A percentile compares a stretch with the other conserved stretches of the same genome.
These are phyloP conservation scores for Malus sylvestris DNA, from an alignment of 306 rosid species.

Conservation along the genomic window DNA sequence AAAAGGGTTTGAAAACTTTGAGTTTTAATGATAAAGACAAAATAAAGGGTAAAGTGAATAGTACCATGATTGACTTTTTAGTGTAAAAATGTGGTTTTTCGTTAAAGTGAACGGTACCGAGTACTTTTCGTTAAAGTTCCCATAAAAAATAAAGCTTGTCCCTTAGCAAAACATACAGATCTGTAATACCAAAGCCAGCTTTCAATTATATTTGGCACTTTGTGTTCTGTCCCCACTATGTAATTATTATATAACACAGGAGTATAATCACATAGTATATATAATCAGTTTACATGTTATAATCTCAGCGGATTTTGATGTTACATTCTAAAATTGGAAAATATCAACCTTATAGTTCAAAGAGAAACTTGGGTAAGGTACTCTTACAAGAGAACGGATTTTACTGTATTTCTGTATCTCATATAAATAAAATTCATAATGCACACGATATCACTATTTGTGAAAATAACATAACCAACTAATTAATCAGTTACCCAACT, in stretches of 20 bases:
- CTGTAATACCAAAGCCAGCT: slow-evolving; percentile 15
- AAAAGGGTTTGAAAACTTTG: too few relatives aligned
- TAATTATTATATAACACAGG: too few relatives aligned
- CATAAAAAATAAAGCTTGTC: slow-evolving; percentile 13
- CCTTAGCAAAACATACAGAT: slow-evolving; percentile 14
- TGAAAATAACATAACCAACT: background rate
- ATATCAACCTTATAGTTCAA: too few relatives aligned
- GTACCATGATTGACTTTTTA: too few relatives aligned
- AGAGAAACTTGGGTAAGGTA: background rate
- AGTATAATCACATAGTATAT: background rate
- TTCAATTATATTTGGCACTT: slow-evolving; percentile 13
- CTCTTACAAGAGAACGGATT: background rate
- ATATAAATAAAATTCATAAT: too few relatives aligned
- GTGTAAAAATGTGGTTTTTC: too few relatives aligned
- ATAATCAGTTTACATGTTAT: background rate
- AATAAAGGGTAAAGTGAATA: too few relatives aligned
- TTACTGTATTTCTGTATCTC: too few relatives aligned
- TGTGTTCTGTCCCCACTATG: slow-evolving; percentile 20
- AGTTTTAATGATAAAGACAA: too few relatives aligned
- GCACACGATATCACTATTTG: background rate
- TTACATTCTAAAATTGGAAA: too few relatives aligned
- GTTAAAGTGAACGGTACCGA: too few relatives aligned
- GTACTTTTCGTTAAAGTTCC: too few relatives aligned
- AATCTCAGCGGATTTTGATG: fast-evolving
- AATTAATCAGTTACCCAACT: background rate